These are phyloP conservation scores for Antrodiella citrinella DNA, from an alignment of 768 basidiomycete species.

Conservation along the genomic window DNA sequence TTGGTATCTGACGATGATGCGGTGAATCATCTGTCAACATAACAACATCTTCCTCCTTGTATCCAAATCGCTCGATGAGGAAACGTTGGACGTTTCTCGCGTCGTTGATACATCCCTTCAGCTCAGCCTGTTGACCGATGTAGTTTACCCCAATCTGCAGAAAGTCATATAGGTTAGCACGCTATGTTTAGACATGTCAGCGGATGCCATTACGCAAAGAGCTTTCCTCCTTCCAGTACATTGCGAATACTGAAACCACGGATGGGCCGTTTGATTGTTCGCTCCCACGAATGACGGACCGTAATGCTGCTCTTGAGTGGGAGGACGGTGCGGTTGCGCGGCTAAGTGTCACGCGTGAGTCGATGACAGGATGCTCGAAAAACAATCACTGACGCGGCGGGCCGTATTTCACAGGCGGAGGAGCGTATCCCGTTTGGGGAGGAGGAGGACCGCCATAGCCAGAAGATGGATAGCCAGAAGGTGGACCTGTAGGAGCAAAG, in stretches of 20 bases:
- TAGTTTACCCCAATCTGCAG: slow-evolving; percentile 50
- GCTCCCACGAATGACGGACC: slow-evolving; percentile 34
- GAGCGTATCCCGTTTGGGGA: neutral
- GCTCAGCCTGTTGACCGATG: slow-evolving; percentile 30
- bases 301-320: slow-evolving; percentile 32
- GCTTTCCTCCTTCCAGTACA: slow-evolving; percentile 50
- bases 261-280: slow-evolving; percentile 22
- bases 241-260: slow-evolving; percentile 47
- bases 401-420: slow-evolving; percentile 3
- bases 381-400: slow-evolving; percentile 15
- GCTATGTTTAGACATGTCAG: neutral
- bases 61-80: slow-evolving; percentile 35
- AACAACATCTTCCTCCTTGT: slow-evolving; percentile 48
- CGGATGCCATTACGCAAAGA: slow-evolving; percentile 30
- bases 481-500: slow-evolving; percentile 6
- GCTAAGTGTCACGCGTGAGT: slow-evolving; percentile 9
- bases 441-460: neutral
- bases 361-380: neutral
- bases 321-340: slow-evolving; percentile 25
- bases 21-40: slow-evolving; percentile 44
- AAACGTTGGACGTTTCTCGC: slow-evolving; percentile 45
- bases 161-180: neutral
- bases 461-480: neutral
- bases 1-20: slow-evolving; percentile 39
- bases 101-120: slow-evolving; percentile 55